Evolutionary conservation across 2,329 filamentous ascomycete species (phyloP).

Genomic region (Neopestalotiopsis clavispora): DNA sequence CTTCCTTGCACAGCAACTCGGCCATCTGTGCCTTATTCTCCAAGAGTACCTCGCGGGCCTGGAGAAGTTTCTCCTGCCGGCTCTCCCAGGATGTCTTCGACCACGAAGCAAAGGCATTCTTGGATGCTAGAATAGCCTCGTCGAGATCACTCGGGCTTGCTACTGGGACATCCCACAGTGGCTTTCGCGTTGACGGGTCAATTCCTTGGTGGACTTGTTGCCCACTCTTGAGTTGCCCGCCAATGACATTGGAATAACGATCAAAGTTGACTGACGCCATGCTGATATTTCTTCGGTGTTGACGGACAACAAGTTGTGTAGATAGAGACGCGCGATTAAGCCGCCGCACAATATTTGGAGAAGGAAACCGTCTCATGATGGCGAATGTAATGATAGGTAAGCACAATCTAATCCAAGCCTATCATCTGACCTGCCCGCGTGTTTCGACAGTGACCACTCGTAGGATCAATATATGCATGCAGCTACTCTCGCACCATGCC

Average conservation of each 20-base stretch:
- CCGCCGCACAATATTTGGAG: not conserved
- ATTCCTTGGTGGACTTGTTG: not conserved
- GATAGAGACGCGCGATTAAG: not conserved
- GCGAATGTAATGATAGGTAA: not conserved
- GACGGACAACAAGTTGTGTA: not conserved
- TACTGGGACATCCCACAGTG: slow-evolving; percentile 3
- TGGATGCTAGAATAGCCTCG: not conserved
- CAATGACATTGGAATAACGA: not conserved
- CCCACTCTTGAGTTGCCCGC: not conserved
- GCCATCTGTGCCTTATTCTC: slow-evolving; percentile 7
- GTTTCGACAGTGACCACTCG: not conserved
- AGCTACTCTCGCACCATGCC: not conserved
- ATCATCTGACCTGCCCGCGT: not conserved
- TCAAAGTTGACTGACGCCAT: not conserved
- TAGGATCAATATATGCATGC: not conserved
- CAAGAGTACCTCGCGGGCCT: not conserved
- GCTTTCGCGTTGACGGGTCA: slow-evolving; percentile 9
- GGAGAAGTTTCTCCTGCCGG: not conserved
- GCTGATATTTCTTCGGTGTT: not conserved
- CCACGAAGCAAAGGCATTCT: slow-evolving; percentile 3
- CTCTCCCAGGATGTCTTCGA: slow-evolving; percentile 10
- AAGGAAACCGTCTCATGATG: not conserved
- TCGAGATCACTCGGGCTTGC: slow-evolving; percentile 2
- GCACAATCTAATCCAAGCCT: not conserved
- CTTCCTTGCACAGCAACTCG: slow-evolving; percentile 23